Base-by-base conservation (phyloP, 495 filamentous ascomycete genomes). In the Neurospora sp. region DNA sequence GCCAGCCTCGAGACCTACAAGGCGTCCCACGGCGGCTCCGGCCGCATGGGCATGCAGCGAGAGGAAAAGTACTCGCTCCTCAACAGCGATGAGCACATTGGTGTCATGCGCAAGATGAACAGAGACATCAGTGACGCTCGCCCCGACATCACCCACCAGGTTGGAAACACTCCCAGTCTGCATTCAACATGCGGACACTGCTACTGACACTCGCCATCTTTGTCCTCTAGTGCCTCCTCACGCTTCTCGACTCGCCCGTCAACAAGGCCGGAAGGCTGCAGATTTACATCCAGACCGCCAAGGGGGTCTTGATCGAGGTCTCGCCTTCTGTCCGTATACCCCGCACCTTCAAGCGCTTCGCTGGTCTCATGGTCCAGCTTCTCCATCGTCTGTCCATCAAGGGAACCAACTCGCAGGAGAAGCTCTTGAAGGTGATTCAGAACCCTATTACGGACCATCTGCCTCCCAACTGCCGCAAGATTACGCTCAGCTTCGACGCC, bases 31-130 rank as follows among this genome's bases (percentile, higher is more conserved):
- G 89, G 88, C 72, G 89, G 91, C 35, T 71, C 82, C 31, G 86
- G 86, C 75, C 90, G 92, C 72, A 87, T 85, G 75, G 91, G 91
- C 46, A 85, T 88, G 74, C 88, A 88, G 54, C 86, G 91, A 31
- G 94, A 97, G 76, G 96, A 98, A 77, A 98, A 98, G 80, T 98
- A 96, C 83, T 93, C 93, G 69, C 85, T 99, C 54, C 88, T 99
- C 76, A 99, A 99, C 87, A 97, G 95, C 81, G 96, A 99, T 78
- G 96, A 99, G 84, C 96, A 99, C 80, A 99, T 99, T 75, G 96
- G 96, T 70, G 91, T 98, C 75, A 96, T 98, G 93, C 91, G 96
- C 79, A 99, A 98, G 88, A 98, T 97, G 95, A 96, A 96, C 84
- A 86, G 96, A 70, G 96, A 99, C 78, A 99, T 99, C 77, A 97